Percentiles rank a stretch among this genome's conserved stretches.
Evolutionary conservation across 768 basidiomycete genomes (phyloP).

Genomic region (Fibroporia radiculosa): DNA sequence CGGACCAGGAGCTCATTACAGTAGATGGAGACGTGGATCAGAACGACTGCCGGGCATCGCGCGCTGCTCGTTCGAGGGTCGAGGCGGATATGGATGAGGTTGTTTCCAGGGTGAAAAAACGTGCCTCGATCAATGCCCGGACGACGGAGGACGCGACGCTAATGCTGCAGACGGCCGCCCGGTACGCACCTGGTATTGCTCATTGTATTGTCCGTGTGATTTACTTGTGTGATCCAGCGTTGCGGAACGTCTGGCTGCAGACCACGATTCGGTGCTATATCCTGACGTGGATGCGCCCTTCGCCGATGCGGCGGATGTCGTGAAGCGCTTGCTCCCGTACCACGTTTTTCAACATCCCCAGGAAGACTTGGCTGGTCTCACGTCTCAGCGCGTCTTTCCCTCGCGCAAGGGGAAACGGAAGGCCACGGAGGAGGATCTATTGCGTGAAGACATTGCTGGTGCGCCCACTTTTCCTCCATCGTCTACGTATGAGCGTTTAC

Average conservation of each 20-base stretch:
- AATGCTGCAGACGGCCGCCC: slow-evolving; percentile 37
- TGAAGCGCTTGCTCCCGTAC: slow-evolving; percentile 71
- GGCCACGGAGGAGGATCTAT: slow-evolving; percentile 34
- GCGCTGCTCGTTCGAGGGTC: background rate
- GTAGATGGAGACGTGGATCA: background rate
- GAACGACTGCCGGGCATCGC: too few species aligned
- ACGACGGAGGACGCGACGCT: slow-evolving; percentile 45
- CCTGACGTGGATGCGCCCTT: slow-evolving; percentile 73
- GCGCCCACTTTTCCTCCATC: slow-evolving; percentile 12
- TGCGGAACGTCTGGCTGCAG: slow-evolving; percentile 45
- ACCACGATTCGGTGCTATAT: slow-evolving; percentile 52
- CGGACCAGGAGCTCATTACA: background rate
- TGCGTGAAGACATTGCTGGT: slow-evolving; percentile 49
- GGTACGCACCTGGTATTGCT: slow-evolving; percentile 28
- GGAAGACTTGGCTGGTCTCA: slow-evolving; percentile 42
- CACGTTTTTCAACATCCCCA: slow-evolving; percentile 72
- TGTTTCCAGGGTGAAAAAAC: slow-evolving; percentile 8
- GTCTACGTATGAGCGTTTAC: background rate
- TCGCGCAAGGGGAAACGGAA: slow-evolving; percentile 56
- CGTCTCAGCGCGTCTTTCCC: slow-evolving; percentile 2
- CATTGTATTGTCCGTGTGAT: background rate
- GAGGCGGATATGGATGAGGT: slow-evolving; percentile 12
- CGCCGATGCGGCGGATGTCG: slow-evolving; percentile 47
- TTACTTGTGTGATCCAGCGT: slow-evolving; percentile 32
- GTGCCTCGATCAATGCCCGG: slow-evolving; percentile 27